A percentile compares a stretch with the other conserved stretches of the same genome.
Conservation (phyloP, 1,284 basidiomycete species). For the Malassezia equina region DNA sequence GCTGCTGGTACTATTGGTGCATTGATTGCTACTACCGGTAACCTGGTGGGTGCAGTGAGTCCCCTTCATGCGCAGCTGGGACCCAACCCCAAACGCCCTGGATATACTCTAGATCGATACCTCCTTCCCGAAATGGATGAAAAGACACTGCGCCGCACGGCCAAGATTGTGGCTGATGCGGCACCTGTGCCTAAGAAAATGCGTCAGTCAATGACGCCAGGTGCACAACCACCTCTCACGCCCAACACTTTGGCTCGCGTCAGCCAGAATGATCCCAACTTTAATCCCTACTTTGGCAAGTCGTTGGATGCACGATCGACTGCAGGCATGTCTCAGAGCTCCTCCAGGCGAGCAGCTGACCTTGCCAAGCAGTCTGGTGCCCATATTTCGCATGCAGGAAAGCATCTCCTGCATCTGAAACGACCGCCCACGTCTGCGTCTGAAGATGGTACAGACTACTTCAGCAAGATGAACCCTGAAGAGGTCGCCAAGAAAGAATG, state of each 20-base stretch:
- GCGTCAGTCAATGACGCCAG: neutral
- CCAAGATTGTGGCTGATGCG: conserved; percentile 43
- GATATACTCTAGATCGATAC: conserved; percentile 60
- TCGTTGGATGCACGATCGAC: neutral
- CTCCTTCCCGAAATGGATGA: conserved; percentile 46
- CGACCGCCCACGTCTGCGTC: neutral
- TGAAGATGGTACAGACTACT: conserved; percentile 27
- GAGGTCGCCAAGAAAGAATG: conserved; percentile 30
- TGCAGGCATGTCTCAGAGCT: neutral
- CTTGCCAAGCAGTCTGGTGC: neutral
- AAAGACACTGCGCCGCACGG: conserved; percentile 42
- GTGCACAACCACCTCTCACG: neutral
- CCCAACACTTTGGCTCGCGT: neutral
- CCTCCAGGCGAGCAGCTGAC: neutral
- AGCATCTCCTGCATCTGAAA: neutral
- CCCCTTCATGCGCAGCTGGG: conserved; percentile 52
- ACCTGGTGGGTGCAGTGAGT: conserved; percentile 49
- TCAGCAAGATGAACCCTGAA: conserved; percentile 20
- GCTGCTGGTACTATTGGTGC: conserved; percentile 64
- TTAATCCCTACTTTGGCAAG: conserved; percentile 13
- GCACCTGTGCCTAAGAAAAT: conserved; percentile 23
- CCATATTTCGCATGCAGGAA: neutral
- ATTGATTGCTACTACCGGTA: conserved; percentile 63
- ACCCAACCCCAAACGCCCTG: conserved; percentile 60
- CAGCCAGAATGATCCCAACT: neutral